Evolutionary conservation across 1,284 basidiomycete genomes (phyloP), one percentile per base, ranked within the genome.

Genomic region (Fereydounia khargensis): DNA sequence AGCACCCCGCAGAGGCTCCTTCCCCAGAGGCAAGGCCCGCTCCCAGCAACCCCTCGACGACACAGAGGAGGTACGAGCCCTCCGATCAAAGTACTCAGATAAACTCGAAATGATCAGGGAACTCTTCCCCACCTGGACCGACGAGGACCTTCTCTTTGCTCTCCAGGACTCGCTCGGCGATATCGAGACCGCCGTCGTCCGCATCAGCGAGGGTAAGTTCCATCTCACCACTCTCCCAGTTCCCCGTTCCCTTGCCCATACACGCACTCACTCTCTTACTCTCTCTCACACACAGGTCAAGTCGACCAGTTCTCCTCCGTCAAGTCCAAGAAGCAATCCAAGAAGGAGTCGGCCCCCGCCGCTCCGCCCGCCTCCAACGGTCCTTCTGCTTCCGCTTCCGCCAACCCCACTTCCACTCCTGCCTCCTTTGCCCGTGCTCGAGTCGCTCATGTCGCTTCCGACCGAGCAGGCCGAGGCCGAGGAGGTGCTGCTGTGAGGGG

Each of bases 291-390:
- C 45, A 13, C 71, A 90, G 89, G 89, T 68, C 82, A 82, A 60
- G 86, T 82, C 34, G 83, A 86, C 75, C 88, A 88, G 77, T 92
- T 89, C 87, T 88, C 84, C 35, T 84, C 87, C 36, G 89, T 91
- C 59, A 85, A 84, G 64, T 84, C 83, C 76, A 91, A 91, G 83
- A 91, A 89, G 80, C 65, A 70, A 42, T 35, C 45, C 42, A 70
- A 64, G 55, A 72, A 71, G 56, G 71, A 74, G 41, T 35, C 61
- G 3, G 43, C 22, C 38, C 43, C 50, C 30, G 37, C 47, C 24
- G 31, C 51, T 23, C 21, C 27, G 4, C 16, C 46, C 22, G 27
- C 62, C 23, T 35, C 50, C 22, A 30, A 46, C 21, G 19, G 31
- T 22, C 34, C 37, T 11, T 39, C 54, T 2, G 32, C 48, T 22